phyloP scores from a whole-genome alignment of 2,329 filamentous ascomycete genomes.

The Venturia asperata region DNA sequence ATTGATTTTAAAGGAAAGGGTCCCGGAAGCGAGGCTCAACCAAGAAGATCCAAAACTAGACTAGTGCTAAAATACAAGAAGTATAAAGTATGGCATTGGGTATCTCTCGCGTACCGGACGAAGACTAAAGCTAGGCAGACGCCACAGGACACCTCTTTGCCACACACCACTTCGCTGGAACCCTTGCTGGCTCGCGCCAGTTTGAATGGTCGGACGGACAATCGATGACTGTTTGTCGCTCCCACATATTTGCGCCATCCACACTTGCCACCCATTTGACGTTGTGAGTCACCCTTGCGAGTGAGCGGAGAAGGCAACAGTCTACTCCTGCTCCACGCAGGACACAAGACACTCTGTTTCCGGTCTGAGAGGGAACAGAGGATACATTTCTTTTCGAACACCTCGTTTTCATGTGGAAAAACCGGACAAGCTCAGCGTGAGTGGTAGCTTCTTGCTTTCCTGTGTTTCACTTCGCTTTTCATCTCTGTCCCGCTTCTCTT shows the following conservation, averaged over 20 bases:
- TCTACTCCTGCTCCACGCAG: not conserved
- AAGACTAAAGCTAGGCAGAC: not conserved
- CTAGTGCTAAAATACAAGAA: not conserved
- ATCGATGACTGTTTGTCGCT: not conserved
- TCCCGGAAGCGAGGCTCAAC: conserved; percentile 9
- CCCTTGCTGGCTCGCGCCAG: not conserved
- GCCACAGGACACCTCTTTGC: conserved; percentile 1
- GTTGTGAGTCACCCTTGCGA: conserved; percentile 1
- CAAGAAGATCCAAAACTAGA: not conserved
- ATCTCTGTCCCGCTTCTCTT: not conserved
- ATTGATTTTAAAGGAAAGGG: not conserved
- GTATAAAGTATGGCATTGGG: conserved; percentile 4
- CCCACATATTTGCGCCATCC: not conserved
- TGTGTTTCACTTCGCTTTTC: not conserved
- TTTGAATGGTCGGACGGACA: conserved; percentile 6
- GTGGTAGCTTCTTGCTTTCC: conserved; percentile 9
- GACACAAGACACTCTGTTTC: not conserved
- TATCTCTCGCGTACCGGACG: conserved; percentile 11
- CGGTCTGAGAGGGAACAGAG: not conserved
- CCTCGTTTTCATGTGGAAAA: not conserved
- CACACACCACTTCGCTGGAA: not conserved
- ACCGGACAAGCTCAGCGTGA: conserved; percentile 9
- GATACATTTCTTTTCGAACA: not conserved
- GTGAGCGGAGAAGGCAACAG: not conserved
- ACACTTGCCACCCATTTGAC: not conserved